These are phyloP conservation scores for Phytophthora europaea DNA, from an alignment of 352 stramenopile genomes.

Conservation along the genomic window DNA sequence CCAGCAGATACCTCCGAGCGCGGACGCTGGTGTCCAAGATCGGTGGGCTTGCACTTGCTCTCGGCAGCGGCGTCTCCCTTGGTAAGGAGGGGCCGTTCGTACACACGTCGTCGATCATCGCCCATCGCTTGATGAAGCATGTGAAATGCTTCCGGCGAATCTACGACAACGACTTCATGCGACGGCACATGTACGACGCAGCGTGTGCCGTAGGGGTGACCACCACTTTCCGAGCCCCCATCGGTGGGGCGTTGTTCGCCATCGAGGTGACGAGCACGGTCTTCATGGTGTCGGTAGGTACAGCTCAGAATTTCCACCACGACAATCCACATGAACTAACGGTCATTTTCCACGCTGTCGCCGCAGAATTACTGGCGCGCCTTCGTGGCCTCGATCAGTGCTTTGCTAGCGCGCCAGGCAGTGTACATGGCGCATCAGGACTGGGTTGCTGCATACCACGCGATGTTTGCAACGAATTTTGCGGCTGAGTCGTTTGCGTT, in stretches of 20 bases:
- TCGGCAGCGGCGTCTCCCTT: conserved; percentile 93
- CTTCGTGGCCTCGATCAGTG: conserved; percentile 71
- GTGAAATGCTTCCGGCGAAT: conserved; percentile 74
- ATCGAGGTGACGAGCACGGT: conserved; percentile 91
- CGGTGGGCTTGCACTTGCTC: conserved; percentile 92
- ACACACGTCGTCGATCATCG: conserved; percentile 90
- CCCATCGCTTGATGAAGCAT: conserved; percentile 86
- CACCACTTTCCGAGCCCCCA: conserved; percentile 89
- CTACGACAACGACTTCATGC: conserved; percentile 68
- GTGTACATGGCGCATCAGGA: conserved; percentile 51
- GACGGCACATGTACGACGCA: conserved; percentile 88
- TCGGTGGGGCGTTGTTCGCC: conserved; percentile 92
- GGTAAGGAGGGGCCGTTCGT: conserved; percentile 99
- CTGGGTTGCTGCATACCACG: conserved; percentile 49
- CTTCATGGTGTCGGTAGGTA: conserved; percentile 67
- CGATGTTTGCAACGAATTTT: conserved; percentile 66
- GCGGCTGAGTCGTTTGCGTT: conserved; percentile 52
- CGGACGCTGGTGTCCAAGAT: conserved; percentile 80
- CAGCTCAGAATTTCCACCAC: background rate
- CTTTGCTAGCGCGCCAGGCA: conserved; percentile 56
- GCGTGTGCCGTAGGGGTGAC: conserved; percentile 92
- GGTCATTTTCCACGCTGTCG: conserved; percentile 23
- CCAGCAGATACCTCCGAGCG: conserved; percentile 49
- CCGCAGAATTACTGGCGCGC: conserved; percentile 70
- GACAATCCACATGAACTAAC: background rate